Conservation (phyloP, 2,329 filamentous ascomycete genomes). For the Penicillium sp. region DNA sequence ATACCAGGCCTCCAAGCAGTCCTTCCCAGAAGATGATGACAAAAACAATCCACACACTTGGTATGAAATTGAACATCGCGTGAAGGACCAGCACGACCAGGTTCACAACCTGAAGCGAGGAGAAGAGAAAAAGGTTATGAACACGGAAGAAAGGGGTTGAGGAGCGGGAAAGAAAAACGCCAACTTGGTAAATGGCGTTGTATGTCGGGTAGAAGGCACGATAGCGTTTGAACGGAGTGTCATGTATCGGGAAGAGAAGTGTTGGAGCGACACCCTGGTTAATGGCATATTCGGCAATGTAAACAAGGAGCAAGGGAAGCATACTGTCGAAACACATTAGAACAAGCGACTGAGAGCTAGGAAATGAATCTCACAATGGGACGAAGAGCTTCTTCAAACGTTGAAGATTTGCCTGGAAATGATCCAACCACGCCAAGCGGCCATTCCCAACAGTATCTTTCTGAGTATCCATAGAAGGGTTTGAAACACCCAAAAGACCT, state of each 20-base stretch:
- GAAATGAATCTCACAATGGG: constrained; percentile 49
- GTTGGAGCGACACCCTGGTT: constrained; percentile 92
- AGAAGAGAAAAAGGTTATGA: constrained; percentile 72
- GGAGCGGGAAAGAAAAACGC: constrained; percentile 89
- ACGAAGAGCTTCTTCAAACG: constrained; percentile 66
- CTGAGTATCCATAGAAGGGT: constrained; percentile 11
- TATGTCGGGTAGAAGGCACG: constrained; percentile 93
- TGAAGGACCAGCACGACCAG: constrained; percentile 68
- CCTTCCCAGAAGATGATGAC: constrained; percentile 89
- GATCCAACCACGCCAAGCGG: constrained; percentile 27
- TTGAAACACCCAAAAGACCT: constrained; percentile 26
- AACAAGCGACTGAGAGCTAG: background rate
- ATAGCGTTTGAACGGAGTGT: constrained; percentile 72
- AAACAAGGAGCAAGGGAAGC: constrained; percentile 85
- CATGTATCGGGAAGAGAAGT: constrained; percentile 71
- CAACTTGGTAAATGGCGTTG: constrained; percentile 87
- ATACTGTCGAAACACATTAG: constrained; percentile 56
- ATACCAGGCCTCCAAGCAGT: constrained; percentile 80
- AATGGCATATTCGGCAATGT: constrained; percentile 94
- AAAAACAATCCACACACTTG: constrained; percentile 81
- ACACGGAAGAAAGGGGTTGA: constrained; percentile 83
- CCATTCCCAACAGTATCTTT: constrained; percentile 17
- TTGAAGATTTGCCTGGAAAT: constrained; percentile 51
- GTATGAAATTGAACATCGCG: constrained; percentile 72
- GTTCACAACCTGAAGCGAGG: constrained; percentile 74